Percentiles rank a stretch among this genome's conserved stretches.
These are phyloP conservation scores for Pelargonium nanum DNA, from an alignment of 345 rosid genomes.

Conservation along the genomic window DNA sequence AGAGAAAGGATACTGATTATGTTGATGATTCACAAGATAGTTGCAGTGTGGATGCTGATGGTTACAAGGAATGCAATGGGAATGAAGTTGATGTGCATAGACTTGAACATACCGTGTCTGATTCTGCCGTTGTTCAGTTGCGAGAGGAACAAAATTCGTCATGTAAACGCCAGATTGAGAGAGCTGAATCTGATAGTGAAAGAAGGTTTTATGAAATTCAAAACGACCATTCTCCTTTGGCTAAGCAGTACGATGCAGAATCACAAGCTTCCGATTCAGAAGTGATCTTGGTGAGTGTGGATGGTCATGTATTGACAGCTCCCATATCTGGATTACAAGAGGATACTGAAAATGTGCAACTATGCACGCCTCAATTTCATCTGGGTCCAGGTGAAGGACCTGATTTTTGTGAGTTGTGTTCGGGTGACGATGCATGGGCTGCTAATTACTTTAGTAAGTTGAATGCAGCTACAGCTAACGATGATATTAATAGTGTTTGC, in stretches of 20 bases:
- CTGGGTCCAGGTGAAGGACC: slow-evolving; percentile 66
- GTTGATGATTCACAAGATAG: slow-evolving; percentile 12
- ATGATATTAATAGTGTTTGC: background rate
- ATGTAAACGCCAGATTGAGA: slow-evolving; percentile 28
- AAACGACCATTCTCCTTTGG: slow-evolving; percentile 53
- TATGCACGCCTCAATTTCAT: slow-evolving; percentile 67
- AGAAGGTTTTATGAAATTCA: slow-evolving; percentile 59
- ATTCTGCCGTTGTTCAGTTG: slow-evolving; percentile 35
- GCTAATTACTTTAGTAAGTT: background rate
- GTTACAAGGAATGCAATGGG: slow-evolving; percentile 14
- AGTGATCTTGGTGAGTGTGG: slow-evolving; percentile 76
- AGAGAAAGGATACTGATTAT: slow-evolving; percentile 15
- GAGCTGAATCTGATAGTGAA: slow-evolving; percentile 65
- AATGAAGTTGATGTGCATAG: slow-evolving; percentile 16
- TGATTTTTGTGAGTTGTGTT: slow-evolving; percentile 53
- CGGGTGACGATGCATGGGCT: slow-evolving; percentile 6
- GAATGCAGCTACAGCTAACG: background rate
- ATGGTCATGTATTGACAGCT: slow-evolving; percentile 74
- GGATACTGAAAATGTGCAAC: slow-evolving; percentile 43
- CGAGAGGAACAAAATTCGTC: slow-evolving; percentile 34
- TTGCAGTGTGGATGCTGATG: slow-evolving; percentile 10
- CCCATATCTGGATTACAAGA: slow-evolving; percentile 61
- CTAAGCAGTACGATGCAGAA: slow-evolving; percentile 33
- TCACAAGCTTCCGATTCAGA: slow-evolving; percentile 48
- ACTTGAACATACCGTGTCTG: slow-evolving; percentile 64